Percentiles rank a stretch among this genome's conserved stretches.
These are phyloP conservation scores for Drechslerella coelobrocha DNA, from an alignment of 2,329 filamentous ascomycete genomes.

Conservation along the genomic window DNA sequence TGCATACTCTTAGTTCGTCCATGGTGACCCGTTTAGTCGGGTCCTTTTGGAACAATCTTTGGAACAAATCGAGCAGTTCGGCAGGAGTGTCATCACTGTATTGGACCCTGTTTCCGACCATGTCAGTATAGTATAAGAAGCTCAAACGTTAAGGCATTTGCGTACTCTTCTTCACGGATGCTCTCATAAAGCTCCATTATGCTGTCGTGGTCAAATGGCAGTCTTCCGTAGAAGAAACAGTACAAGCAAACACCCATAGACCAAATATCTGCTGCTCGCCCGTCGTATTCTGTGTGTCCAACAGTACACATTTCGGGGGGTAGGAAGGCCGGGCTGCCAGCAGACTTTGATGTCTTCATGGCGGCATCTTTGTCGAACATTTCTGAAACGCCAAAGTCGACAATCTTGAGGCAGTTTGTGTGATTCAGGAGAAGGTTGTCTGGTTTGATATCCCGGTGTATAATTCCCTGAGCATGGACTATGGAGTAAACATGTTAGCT, in stretches of 20 bases:
- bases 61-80: conserved; percentile 76
- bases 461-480: conserved; percentile 93
- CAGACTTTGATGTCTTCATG: conserved; percentile 92
- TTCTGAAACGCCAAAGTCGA: conserved; percentile 98
- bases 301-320: conserved; percentile 89
- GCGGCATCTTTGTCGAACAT: conserved; percentile 90
- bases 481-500: conserved; percentile 50
- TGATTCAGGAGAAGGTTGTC: conserved; percentile 91
- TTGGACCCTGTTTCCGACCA: conserved; percentile 58
- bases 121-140: background rate
- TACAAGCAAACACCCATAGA: conserved; percentile 97
- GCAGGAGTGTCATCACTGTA: conserved; percentile 71
- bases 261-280: conserved; percentile 93
- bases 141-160: background rate
- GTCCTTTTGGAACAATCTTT: conserved; percentile 79
- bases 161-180: conserved; percentile 72
- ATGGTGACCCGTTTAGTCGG: conserved; percentile 83
- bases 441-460: conserved; percentile 96
- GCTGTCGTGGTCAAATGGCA: conserved; percentile 81
- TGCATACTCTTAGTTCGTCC: conserved; percentile 74
- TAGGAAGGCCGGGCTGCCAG: conserved; percentile 91
- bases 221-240: conserved; percentile 84
- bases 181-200: conserved; percentile 88
- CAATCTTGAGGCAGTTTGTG: conserved; percentile 93
- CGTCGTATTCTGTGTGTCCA: conserved; percentile 85